Conservation (phyloP, 768 basidiomycete genomes). For the Suillus variegatus region DNA sequence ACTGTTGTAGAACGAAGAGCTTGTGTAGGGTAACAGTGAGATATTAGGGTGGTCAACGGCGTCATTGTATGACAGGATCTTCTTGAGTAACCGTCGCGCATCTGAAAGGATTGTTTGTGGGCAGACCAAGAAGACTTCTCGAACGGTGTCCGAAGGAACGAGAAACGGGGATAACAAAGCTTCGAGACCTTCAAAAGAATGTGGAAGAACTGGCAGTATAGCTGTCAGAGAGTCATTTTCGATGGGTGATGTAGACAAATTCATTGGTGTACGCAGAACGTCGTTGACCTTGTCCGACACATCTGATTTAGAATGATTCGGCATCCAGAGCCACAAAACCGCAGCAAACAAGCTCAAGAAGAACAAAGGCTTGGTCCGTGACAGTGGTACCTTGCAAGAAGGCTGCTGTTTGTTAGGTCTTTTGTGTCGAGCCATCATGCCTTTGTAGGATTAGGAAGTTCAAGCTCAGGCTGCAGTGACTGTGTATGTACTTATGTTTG, state of each 20-base stretch:
- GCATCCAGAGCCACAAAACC: background rate
- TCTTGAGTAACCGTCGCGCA: constrained; percentile 38
- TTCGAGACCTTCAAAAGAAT: constrained; percentile 36
- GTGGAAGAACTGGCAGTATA: constrained; percentile 46
- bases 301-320: background rate
- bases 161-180: constrained; percentile 42
- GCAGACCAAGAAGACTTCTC: constrained; percentile 50
- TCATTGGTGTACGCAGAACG: background rate
- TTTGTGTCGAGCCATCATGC: background rate
- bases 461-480: background rate
- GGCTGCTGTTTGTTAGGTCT: background rate
- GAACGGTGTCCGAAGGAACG: constrained; percentile 33
- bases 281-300: background rate
- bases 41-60: constrained; percentile 42
- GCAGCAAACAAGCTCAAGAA: background rate
- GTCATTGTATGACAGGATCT: constrained; percentile 28
- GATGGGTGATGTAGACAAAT: constrained; percentile 14
- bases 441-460: background rate
- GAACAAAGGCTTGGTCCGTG: background rate
- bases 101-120: constrained; percentile 38
- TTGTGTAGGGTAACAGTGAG: constrained; percentile 36
- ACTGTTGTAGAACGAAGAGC: constrained; percentile 19
- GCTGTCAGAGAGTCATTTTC: constrained; percentile 43
- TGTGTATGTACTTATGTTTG: constrained; percentile 3
- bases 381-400: background rate